phyloP scores from a whole-genome alignment of 441 rosid genomes.

The Gossypium schwendimanii region DNA sequence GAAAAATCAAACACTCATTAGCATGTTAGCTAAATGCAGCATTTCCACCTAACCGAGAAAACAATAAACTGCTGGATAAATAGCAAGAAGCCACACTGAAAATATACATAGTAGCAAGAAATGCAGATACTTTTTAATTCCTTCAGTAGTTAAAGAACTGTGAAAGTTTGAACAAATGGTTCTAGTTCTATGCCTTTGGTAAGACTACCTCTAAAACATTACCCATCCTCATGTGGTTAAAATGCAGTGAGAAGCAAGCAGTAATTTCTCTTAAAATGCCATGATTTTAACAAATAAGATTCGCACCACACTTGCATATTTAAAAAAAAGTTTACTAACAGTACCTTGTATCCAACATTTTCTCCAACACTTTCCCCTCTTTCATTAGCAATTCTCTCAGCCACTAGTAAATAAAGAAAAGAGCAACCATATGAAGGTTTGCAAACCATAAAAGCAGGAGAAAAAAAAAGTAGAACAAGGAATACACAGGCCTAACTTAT shows the following conservation, averaged over 20 bases:
- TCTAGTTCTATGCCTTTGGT: neutral
- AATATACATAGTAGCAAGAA: neutral
- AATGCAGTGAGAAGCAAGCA: neutral
- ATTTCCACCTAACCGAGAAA: neutral
- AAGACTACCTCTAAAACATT: neutral
- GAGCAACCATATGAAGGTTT: constrained; percentile 9
- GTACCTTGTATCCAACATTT: constrained; percentile 88
- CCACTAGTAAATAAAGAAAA: constrained; percentile 49
- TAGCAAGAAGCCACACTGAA: neutral
- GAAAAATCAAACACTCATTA: neutral
- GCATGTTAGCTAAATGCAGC: constrained; percentile 3
- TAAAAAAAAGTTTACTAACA: neutral
- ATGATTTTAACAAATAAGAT: neutral
- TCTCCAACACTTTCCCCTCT: constrained; percentile 81
- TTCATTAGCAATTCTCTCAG: constrained; percentile 88
- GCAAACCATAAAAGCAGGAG: constrained; percentile 5
- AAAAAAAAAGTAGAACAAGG: constrained; percentile 2
- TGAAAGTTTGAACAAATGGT: neutral
- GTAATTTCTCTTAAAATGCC: neutral
- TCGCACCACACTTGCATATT: neutral
- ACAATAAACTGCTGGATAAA: neutral
- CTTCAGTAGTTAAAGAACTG: neutral
- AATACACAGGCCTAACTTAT: constrained; percentile 8
- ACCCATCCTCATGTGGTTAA: neutral
- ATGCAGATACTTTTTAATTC: neutral